phyloP scores from a whole-genome alignment of 2,329 filamentous ascomycete species.

The Xylariomycetidae sp. region DNA sequence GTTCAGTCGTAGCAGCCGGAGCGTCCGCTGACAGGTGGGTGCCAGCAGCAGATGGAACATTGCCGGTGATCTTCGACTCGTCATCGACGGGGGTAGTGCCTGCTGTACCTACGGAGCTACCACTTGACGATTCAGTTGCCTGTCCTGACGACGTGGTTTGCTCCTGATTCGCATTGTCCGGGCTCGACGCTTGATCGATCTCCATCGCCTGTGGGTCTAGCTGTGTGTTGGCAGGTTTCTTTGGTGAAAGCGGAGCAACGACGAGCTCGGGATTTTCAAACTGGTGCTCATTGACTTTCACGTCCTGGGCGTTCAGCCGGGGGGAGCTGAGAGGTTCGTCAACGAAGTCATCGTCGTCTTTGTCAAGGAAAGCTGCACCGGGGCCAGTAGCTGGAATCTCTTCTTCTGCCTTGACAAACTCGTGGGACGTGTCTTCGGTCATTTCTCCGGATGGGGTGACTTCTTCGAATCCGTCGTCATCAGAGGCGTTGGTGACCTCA shows the following conservation, averaged over 20 bases:
- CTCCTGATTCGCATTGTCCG: conserved; percentile 1
- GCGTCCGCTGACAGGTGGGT: too few species aligned
- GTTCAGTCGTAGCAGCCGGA: neutral
- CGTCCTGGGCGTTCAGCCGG: conserved; percentile 56
- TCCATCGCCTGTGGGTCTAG: conserved; percentile 13
- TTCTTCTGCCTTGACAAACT: conserved; percentile 58
- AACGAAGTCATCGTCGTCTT: conserved; percentile 70
- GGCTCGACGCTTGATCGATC: conserved; percentile 2
- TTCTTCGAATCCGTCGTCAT: conserved; percentile 93
- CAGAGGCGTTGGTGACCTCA: conserved; percentile 75
- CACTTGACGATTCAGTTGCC: neutral
- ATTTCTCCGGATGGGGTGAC: conserved; percentile 68
- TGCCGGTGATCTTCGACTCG: neutral
- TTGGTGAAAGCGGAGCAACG: conserved; percentile 55
- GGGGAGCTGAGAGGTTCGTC: conserved; percentile 72
- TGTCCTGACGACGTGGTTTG: conserved; percentile 1
- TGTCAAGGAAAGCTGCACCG: conserved; percentile 43
- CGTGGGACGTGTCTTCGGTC: conserved; percentile 67
- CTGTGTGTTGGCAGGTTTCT: conserved; percentile 29
- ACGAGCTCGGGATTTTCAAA: conserved; percentile 54
- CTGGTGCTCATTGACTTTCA: conserved; percentile 46
- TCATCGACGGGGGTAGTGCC: neutral
- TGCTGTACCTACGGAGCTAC: neutral
- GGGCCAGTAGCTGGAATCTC: conserved; percentile 40
- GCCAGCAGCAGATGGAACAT: neutral